Evolutionary conservation across 106 monocot species (phyloP).

Genomic region (Xerophyta viscosa): DNA sequence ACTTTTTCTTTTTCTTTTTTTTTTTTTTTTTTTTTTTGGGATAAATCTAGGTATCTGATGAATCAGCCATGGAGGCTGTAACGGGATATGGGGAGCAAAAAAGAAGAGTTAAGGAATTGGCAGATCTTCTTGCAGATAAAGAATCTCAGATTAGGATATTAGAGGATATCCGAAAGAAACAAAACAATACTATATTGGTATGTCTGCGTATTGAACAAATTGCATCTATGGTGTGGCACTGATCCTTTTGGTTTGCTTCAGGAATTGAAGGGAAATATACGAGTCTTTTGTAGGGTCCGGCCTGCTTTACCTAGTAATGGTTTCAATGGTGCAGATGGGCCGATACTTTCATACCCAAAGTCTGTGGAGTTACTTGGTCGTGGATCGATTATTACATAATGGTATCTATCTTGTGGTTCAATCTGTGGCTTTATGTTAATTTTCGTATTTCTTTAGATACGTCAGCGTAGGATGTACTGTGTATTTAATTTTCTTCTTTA

Average conservation of each 20-base stretch:
- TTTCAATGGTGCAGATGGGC: constrained; percentile 19
- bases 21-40: no score
- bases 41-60: constrained; percentile 67
- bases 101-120: constrained; percentile 31
- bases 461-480: no score
- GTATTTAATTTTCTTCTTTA: not conserved
- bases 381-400: constrained; percentile 62
- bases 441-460: not conserved
- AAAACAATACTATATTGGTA: constrained; percentile 94
- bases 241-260: constrained; percentile 11
- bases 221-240: not conserved
- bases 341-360: constrained; percentile 70
- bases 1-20: no score
- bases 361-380: constrained; percentile 55
- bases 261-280: constrained; percentile 93
- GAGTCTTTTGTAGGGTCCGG: constrained; percentile 92
- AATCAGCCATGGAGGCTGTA: constrained; percentile 37
- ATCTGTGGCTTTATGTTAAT: not conserved
- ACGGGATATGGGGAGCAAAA: constrained; percentile 45
- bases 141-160: constrained; percentile 57
- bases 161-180: constrained; percentile 69
- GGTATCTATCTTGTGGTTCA: constrained; percentile 16
- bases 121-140: constrained; percentile 42
- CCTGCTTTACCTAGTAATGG: constrained; percentile 46
- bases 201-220: not conserved